Conservation (phyloP, 2,329 filamentous ascomycete species). For the Fonsecaea multimorphosa region DNA sequence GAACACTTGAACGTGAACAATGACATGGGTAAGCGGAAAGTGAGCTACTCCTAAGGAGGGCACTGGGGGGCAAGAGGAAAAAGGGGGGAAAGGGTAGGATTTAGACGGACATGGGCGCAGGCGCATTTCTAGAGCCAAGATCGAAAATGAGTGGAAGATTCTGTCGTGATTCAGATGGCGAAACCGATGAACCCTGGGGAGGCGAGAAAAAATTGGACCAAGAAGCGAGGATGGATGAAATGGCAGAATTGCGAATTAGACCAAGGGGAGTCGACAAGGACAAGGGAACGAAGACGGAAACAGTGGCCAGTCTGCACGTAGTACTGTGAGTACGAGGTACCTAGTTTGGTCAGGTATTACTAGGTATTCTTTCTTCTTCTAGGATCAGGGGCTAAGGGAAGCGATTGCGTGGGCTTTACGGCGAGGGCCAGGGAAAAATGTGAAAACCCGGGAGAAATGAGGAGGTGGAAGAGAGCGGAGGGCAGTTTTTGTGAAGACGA, state of each 20-base stretch:
- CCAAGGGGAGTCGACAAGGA: neutral
- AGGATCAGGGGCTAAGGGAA: neutral
- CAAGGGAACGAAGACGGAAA: slow-evolving; percentile 1
- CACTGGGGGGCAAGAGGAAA: neutral
- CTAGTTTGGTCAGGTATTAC: neutral
- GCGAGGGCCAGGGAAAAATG: neutral
- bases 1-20: neutral
- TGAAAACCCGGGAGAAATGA: neutral
- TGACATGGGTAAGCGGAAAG: neutral
- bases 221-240: slow-evolving; percentile 1
- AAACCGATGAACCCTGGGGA: neutral
- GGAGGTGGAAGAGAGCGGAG: neutral
- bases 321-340: too few relatives aligned
- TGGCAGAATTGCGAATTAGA: neutral
- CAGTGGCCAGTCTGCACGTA: too few relatives aligned
- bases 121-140: neutral
- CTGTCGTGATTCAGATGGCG: slow-evolving; percentile 1
- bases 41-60: too few relatives aligned
- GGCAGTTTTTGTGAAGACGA: too few relatives aligned
- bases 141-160: neutral
- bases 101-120: slow-evolving; percentile 2
- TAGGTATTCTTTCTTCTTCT: neutral
- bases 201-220: neutral
- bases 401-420: neutral
- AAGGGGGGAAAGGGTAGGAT: neutral